Base-by-base conservation (phyloP, 139 green algal genomes). In the Choricystis sp. region DNA sequence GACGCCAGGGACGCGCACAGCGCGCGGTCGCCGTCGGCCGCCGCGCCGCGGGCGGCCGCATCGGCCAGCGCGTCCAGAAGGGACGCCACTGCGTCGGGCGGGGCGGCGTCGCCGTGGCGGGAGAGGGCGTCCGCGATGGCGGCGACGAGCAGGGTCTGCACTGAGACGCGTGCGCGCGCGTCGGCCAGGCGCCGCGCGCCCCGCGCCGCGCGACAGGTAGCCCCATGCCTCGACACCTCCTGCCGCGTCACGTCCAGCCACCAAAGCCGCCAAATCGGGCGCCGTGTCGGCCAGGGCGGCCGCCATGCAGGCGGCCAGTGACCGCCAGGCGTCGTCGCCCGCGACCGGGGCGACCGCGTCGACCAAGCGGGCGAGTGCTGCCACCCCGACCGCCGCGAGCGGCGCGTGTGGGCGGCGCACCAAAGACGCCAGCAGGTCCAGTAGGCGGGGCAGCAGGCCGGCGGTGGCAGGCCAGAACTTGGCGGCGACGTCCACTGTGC, bases 101-200 rank as follows among this genome's bases (percentile, higher is more conserved):
- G 78, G 66, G 61, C 40, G 4, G 59, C 60, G 67, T 86, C 87
- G 29, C 91, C 66, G 64, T 91, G 77, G 58, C 21, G 20, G 62
- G 60, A 61, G 66, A 59, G 49, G n/a, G 2, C 59, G 49, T 56
- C 56, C 31, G 49, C 56, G 30, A 28, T 40, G 31, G 61, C 82
- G 78, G 94, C 84, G 75, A 95, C 91, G 64, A 96, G 71, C 69
- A 97, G 79, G 63, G 96, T 78, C 78, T 96, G 89, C 59, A 92
- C 80, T 26, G 79, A 68, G 0, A 82, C 83, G 29, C 84, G 78
- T 57, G 74, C 81, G 3, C 78, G 63, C 62, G 89, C 85, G 70
- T 89, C 81, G 9, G 73, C 74, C 64, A 97, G 79, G n/a, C 81
- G 67, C 31, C 91, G 74, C 26, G 83, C 77, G 2, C 94, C 86